These are phyloP conservation scores for Monosporozyma solicola DNA, from an alignment of 805 yeast genomes.

Conservation along the genomic window DNA sequence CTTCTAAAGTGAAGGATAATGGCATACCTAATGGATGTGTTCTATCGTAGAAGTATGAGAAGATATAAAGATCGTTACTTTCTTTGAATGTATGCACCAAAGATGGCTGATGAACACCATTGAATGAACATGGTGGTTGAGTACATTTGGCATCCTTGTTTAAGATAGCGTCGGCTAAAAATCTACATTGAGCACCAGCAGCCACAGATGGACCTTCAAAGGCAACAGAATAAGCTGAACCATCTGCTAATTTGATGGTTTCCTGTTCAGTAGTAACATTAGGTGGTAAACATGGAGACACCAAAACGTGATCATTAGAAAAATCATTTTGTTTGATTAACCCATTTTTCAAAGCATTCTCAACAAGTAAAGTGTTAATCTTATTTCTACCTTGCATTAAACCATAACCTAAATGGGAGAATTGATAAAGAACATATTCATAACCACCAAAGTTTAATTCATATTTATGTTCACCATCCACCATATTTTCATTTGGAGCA, in stretches of 20 bases:
- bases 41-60: conserved; percentile 93
- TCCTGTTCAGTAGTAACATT: conserved; percentile 52
- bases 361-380: conserved; percentile 59
- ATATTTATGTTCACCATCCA: conserved; percentile 84
- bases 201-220: conserved; percentile 56
- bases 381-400: conserved; percentile 88
- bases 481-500: conserved; percentile 50
- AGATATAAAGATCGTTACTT: conserved; percentile 71
- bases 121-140: conserved; percentile 82
- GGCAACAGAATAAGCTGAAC: conserved; percentile 42
- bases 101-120: conserved; percentile 96
- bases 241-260: conserved; percentile 46
- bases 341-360: conserved; percentile 37
- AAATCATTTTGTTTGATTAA: conserved; percentile 32
- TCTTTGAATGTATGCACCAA: conserved; percentile 65
- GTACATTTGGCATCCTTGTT: conserved; percentile 76
- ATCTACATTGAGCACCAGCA: conserved; percentile 81
- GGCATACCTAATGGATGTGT: conserved; percentile 95
- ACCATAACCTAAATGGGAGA: conserved; percentile 92
- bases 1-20: conserved; percentile 72
- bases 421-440: conserved; percentile 77
- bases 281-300: conserved; percentile 87
- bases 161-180: conserved; percentile 69
- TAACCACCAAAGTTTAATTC: conserved; percentile 72
- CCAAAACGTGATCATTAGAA: conserved; percentile 39